These are phyloP conservation scores for Coemansia sp. DNA, from an alignment of 192 early-diverging fungal genomes.

Conservation along the genomic window DNA sequence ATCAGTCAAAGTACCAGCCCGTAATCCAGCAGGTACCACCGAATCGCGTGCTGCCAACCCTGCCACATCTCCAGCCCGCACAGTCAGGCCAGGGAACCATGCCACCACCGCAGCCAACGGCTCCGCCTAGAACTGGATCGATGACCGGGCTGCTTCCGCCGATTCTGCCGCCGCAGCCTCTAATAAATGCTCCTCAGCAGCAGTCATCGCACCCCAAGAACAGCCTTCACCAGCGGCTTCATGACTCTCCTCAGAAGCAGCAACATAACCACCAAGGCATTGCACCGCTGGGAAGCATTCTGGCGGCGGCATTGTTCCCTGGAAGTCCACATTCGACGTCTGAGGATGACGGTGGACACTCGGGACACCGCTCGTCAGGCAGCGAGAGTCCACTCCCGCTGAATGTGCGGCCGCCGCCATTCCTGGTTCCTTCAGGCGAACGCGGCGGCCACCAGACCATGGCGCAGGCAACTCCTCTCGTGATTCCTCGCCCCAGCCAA, in stretches of 20 bases:
- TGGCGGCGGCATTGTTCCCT: slow-evolving; percentile 46
- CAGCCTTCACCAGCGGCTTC: slow-evolving; percentile 16
- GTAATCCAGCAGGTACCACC: slow-evolving; percentile 13
- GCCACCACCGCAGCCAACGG: slow-evolving; percentile 46
- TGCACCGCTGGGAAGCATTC: slow-evolving; percentile 42
- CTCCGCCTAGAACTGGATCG: slow-evolving; percentile 8
- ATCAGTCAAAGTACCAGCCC: slow-evolving; percentile 27
- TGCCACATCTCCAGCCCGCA: slow-evolving; percentile 46
- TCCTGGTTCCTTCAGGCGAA: slow-evolving; percentile 48
- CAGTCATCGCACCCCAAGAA: slow-evolving; percentile 10
- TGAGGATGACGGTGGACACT: slow-evolving; percentile 39
- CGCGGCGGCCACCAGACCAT: slow-evolving; percentile 53
- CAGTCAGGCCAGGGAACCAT: slow-evolving; percentile 45
- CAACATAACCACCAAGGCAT: slow-evolving; percentile 25
- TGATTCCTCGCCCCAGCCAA: slow-evolving; percentile 45
- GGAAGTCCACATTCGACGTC: slow-evolving; percentile 49
- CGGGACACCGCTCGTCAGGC: slow-evolving; percentile 50
- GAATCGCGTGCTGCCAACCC: slow-evolving; percentile 36
- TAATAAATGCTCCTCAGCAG: slow-evolving; percentile 1
- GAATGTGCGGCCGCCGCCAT: slow-evolving; percentile 40
- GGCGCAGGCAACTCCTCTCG: slow-evolving; percentile 46
- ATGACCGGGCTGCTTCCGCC: slow-evolving; percentile 31
- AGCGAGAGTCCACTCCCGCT: slow-evolving; percentile 48
- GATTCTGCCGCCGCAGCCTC: slow-evolving; percentile 19
- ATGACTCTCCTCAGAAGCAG: slow-evolving; percentile 12